Conservation (phyloP, 2,329 filamentous ascomycete genomes). For the Fusarium drepaniforme region DNA sequence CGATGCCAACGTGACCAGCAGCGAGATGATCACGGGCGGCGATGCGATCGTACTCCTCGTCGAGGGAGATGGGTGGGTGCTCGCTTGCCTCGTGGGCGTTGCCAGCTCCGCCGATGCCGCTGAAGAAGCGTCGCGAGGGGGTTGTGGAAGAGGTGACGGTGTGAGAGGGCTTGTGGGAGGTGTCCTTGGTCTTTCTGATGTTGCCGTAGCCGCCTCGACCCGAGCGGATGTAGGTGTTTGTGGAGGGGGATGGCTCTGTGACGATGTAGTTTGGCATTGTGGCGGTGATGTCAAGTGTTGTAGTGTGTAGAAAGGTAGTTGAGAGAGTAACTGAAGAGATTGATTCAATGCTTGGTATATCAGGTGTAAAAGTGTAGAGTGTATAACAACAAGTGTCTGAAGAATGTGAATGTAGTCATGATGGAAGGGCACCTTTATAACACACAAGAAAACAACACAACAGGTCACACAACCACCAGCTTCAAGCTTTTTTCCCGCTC, state of each 20-base stretch:
- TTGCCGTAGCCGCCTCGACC: constrained; percentile 70
- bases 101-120: constrained; percentile 75
- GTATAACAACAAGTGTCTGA: constrained; percentile 1
- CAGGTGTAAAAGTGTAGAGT: background rate
- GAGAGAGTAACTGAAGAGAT: background rate
- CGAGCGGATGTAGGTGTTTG: constrained; percentile 57
- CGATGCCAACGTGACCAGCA: constrained; percentile 74
- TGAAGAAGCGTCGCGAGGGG: constrained; percentile 67
- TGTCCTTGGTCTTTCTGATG: constrained; percentile 63
- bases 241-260: constrained; percentile 49
- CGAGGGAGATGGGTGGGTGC: constrained; percentile 62
- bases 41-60: constrained; percentile 60
- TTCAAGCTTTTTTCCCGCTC: constrained; percentile 32
- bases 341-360: background rate
- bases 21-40: constrained; percentile 54
- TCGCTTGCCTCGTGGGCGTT: constrained; percentile 66
- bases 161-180: constrained; percentile 54
- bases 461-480: constrained; percentile 31
- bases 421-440: constrained; percentile 42
- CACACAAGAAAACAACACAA: background rate
- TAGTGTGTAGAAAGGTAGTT: background rate
- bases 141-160: constrained; percentile 55
- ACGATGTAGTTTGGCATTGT: constrained; percentile 50
- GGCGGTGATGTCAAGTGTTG: background rate
- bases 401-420: constrained; percentile 30